Evolutionary conservation across 192 early-diverging fungal genomes (phyloP), one percentile per base, ranked within the genome.

Genomic region (Funneliformis geosporum): DNA sequence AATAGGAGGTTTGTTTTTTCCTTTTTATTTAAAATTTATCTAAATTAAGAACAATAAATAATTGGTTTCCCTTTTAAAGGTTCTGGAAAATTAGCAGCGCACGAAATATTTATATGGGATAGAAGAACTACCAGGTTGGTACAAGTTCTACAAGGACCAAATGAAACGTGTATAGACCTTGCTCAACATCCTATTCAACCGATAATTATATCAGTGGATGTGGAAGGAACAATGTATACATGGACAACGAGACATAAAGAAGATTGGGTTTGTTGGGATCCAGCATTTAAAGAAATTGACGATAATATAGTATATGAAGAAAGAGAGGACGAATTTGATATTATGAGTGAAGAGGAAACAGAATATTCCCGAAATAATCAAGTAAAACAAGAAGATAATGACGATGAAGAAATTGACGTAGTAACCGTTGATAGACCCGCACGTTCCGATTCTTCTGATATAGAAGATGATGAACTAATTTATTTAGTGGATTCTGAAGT

Each of bases 91-190:
- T 94, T 93, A 78, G 92, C 96, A n/a, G 88, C 91, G 44, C 96
- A 99, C 82, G 94, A 97, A 73, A 96, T 99, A 50, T 98, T 95
- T 81, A 92, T 98, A 44, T 99, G 96, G 96, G 94, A 99, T 82
- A 92, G 90, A 76, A 85, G 88, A 23, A 86, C 88, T 21, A 93
- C 93, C 23, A 94, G 89, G 67, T 86, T 99, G 8, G 94, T 96
- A 38, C 96, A 96, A 84, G 91, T 96, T 79, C 85, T 99, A 18
- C 94, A 97, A 39, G 96, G 96, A 6, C 96, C 96, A 10, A 92
- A 93, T 47, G 94, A 94, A 78, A 90, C 89, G 43, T 83, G 99
- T 33, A 87, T 93, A 64, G 96, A 97, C 82, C 40, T 97, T 11
- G 87, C 89, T 46, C 95, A 95, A 89, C 98, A 99, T 76, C 96